A percentile compares a stretch with the other conserved stretches of the same genome.
phyloP scores from a whole-genome alignment of 2,329 filamentous ascomycete species.

The Fusarium sp. region DNA sequence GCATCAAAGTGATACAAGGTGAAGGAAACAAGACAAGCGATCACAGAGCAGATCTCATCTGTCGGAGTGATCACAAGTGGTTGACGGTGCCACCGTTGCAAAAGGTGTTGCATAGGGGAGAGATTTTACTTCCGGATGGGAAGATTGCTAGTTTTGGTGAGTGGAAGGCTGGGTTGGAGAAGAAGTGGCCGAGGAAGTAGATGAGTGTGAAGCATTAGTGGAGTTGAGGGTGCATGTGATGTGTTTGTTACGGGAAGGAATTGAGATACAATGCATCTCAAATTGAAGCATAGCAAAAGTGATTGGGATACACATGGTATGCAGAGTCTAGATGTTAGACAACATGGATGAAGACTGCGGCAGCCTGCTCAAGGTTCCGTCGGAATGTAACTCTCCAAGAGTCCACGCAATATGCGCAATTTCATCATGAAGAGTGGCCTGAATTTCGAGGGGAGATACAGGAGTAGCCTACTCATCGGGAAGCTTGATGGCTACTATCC shows the following conservation, averaged over 20 bases:
- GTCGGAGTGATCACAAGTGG: constrained; percentile 55
- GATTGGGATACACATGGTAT: background rate
- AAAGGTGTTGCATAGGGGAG: constrained; percentile 52
- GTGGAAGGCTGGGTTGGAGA: constrained; percentile 52
- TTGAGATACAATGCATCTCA: background rate
- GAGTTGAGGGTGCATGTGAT: background rate
- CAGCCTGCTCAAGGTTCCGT: background rate
- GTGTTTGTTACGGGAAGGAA: background rate
- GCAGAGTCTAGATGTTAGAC: background rate
- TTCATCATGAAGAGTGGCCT: no score
- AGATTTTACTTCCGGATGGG: constrained; percentile 52
- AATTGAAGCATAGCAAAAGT: background rate
- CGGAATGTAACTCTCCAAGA: background rate
- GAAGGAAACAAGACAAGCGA: constrained; percentile 49
- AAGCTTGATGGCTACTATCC: background rate
- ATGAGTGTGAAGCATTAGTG: background rate
- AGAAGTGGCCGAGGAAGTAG: constrained; percentile 43
- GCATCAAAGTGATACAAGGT: constrained; percentile 49
- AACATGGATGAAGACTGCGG: background rate
- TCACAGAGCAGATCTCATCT: constrained; percentile 47
- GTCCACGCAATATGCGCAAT: no score
- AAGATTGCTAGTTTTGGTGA: constrained; percentile 49
- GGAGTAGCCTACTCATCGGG: no score
- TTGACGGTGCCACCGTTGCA: constrained; percentile 53
- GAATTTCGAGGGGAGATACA: no score